phyloP scores from a whole-genome alignment of 2,329 filamentous ascomycete species.

The Mollisia scopiformis region DNA sequence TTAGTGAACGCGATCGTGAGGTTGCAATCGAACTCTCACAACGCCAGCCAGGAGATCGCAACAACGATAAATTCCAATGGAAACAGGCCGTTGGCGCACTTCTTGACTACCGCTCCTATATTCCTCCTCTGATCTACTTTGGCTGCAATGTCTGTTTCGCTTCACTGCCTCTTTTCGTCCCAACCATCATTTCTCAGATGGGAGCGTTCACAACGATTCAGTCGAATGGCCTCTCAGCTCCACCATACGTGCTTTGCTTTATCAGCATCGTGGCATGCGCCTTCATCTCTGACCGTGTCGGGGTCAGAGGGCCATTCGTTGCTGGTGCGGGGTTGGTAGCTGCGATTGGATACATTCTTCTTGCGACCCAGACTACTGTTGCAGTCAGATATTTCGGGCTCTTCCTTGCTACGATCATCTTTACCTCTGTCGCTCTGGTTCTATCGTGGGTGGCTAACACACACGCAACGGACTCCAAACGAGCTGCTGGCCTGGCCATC shows the following conservation, averaged over 20 bases:
- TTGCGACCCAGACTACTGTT: slow-evolving; percentile 54
- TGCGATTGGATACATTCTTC: slow-evolving; percentile 56
- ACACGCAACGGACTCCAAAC: slow-evolving; percentile 66
- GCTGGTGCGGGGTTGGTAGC: slow-evolving; percentile 69
- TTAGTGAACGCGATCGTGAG: slow-evolving; percentile 62
- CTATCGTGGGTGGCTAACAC: slow-evolving; percentile 78
- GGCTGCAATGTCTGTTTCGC: slow-evolving; percentile 83
- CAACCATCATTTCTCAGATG: slow-evolving; percentile 76
- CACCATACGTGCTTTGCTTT: slow-evolving; percentile 78
- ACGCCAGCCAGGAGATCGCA: slow-evolving; percentile 36
- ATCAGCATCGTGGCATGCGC: slow-evolving; percentile 69
- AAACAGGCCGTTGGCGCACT: slow-evolving; percentile 61
- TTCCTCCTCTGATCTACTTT: slow-evolving; percentile 81
- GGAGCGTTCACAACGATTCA: slow-evolving; percentile 63
- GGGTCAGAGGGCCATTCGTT: slow-evolving; percentile 65
- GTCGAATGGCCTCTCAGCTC: slow-evolving; percentile 76
- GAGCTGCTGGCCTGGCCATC: slow-evolving; percentile 75
- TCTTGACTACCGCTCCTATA: slow-evolving; percentile 67
- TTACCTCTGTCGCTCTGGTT: slow-evolving; percentile 48
- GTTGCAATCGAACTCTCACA: slow-evolving; percentile 68
- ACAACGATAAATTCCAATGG: slow-evolving; percentile 47
- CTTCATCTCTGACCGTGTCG: slow-evolving; percentile 67
- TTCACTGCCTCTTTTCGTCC: slow-evolving; percentile 82
- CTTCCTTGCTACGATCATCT: slow-evolving; percentile 78
- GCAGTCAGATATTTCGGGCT: slow-evolving; percentile 71